A percentile compares a stretch with the other conserved stretches of the same genome.
Evolutionary conservation across 2,329 filamentous ascomycete genomes (phyloP).

Genomic region (Coniochaeta hoffmannii): DNA sequence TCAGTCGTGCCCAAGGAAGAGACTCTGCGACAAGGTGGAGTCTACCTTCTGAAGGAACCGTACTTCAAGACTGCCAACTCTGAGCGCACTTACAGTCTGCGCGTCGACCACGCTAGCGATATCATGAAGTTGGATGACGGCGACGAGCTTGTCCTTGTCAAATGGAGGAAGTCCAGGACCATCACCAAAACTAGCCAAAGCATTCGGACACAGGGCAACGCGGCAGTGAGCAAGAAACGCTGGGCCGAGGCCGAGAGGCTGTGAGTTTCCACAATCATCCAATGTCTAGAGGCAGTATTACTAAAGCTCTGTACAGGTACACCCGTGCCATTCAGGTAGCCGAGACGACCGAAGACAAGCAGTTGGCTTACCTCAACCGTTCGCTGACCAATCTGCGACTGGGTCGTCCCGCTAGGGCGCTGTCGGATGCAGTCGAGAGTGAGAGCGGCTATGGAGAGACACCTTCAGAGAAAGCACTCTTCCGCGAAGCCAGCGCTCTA

Average conservation of each 20-base stretch:
- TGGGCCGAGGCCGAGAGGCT: conserved; percentile 23
- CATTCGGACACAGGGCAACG: conserved; percentile 25
- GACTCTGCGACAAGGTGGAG: no score
- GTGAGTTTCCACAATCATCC: conserved; percentile 17
- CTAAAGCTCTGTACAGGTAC: conserved; percentile 23
- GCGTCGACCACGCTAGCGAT: conserved; percentile 46
- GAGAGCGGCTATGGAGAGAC: conserved; percentile 2
- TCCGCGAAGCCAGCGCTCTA: conserved; percentile 34
- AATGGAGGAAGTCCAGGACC: conserved; percentile 20
- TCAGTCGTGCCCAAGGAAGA: no score
- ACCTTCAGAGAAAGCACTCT: conserved; percentile 33
- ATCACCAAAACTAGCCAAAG: conserved; percentile 9
- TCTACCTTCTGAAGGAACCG: conserved; percentile 43
- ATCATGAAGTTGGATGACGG: conserved; percentile 27
- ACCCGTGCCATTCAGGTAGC: conserved; percentile 24
- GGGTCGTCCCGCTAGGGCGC: conserved; percentile 18
- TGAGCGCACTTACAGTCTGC: conserved; percentile 32
- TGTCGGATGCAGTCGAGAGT: conserved; percentile 19
- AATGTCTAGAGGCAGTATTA: conserved; percentile 4
- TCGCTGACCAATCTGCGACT: conserved; percentile 25
- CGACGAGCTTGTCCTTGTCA: conserved; percentile 30
- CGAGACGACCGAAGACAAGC: conserved; percentile 25
- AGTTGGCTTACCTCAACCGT: conserved; percentile 27
- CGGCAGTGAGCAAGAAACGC: conserved; percentile 14
- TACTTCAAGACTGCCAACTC: conserved; percentile 32